phyloP scores from a whole-genome alignment of 495 filamentous ascomycete genomes.

The Penicillium desertorum region DNA sequence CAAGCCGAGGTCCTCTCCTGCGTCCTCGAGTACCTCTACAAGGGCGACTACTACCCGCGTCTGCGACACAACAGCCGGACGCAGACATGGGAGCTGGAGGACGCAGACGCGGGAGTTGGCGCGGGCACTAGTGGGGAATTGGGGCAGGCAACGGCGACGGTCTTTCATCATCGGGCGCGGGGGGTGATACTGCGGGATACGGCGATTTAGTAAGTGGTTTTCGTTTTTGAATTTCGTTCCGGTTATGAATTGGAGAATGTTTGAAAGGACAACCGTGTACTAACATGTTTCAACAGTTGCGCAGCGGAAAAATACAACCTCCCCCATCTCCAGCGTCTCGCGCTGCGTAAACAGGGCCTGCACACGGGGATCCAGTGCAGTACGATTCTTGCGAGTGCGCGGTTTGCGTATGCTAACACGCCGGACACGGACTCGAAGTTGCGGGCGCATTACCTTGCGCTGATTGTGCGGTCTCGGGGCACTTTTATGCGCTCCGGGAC shows the following conservation, averaged over 20 bases:
- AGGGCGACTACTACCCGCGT: conserved; percentile 86
- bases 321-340: conserved; percentile 76
- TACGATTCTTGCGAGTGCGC: conserved; percentile 79
- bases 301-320: conserved; percentile 79
- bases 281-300: conserved; percentile 50
- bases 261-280: background rate
- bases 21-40: conserved; percentile 89
- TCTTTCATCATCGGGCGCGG: conserved; percentile 64
- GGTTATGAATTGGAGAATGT: background rate
- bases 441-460: conserved; percentile 84
- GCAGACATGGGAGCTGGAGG: conserved; percentile 72
- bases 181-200: conserved; percentile 81
- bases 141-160: conserved; percentile 47
- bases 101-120: conserved; percentile 34
- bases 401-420: conserved; percentile 86
- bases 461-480: conserved; percentile 79
- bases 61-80: conserved; percentile 67
- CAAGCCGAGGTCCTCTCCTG: conserved; percentile 88
- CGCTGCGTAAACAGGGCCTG: conserved; percentile 82
- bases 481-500: conserved; percentile 93
- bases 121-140: conserved; percentile 38
- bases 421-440: conserved; percentile 86
- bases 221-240: background rate
- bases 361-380: conserved; percentile 77
- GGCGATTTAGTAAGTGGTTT: conserved; percentile 63